These are phyloP conservation scores for Trypanosoma platydactyli DNA, from an alignment of 208 protist species.

Conservation along the genomic window DNA sequence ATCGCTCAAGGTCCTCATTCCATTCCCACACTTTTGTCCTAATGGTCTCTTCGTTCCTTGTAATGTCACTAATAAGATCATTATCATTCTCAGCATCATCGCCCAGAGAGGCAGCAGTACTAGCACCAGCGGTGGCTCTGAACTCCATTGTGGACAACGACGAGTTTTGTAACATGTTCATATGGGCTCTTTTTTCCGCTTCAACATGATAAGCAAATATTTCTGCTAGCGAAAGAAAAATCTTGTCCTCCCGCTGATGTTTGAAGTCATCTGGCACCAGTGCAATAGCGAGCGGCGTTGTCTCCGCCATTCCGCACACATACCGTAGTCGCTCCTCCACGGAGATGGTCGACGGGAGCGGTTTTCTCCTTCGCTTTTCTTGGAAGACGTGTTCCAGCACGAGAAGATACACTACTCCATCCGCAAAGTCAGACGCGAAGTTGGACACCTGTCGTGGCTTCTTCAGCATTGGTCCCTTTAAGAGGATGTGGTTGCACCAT, in stretches of 20 bases:
- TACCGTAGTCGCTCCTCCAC: slow-evolving; percentile 47
- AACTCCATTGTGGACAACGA: not conserved
- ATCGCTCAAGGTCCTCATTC: slow-evolving; percentile 16
- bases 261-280: slow-evolving; percentile 63
- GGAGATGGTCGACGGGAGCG: not conserved
- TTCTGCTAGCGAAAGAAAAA: slow-evolving; percentile 37
- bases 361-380: slow-evolving; percentile 7
- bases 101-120: not conserved
- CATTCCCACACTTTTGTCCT: slow-evolving; percentile 11
- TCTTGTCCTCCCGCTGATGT: slow-evolving; percentile 65
- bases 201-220: slow-evolving; percentile 24
- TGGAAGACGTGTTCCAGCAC: slow-evolving; percentile 64
- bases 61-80: not conserved
- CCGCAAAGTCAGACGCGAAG: slow-evolving; percentile 67
- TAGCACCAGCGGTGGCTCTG: not conserved
- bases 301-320: slow-evolving; percentile 42
- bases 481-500: slow-evolving; percentile 63
- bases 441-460: slow-evolving; percentile 31
- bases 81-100: not conserved
- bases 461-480: slow-evolving; percentile 16
- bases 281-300: slow-evolving; percentile 40
- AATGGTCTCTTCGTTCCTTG: slow-evolving; percentile 13
- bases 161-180: not conserved
- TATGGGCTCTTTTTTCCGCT: not conserved
- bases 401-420: slow-evolving; percentile 56